phyloP scores from a whole-genome alignment of 805 yeast genomes.

The Saccharomyces eubayanus region DNA sequence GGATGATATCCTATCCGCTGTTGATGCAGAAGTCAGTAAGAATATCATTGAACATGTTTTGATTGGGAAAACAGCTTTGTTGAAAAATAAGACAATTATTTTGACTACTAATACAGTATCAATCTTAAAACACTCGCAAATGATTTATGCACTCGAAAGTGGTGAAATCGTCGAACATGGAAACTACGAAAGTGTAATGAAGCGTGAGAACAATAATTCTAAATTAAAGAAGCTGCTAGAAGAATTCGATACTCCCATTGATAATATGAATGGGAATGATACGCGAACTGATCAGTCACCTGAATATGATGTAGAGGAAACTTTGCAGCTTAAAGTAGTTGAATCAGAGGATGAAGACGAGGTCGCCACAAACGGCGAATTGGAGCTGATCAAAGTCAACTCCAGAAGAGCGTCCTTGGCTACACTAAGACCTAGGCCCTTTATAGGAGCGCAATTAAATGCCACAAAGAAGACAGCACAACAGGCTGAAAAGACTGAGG shows the following conservation, averaged over 20 bases:
- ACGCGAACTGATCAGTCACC: constrained; percentile 6
- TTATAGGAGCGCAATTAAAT: constrained; percentile 13
- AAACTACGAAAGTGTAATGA: constrained; percentile 42
- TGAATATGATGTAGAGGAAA: neutral
- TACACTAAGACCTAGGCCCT: constrained; percentile 40
- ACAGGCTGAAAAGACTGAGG: constrained; percentile 45
- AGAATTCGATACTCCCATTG: constrained; percentile 25
- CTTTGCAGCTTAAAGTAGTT: constrained; percentile 9
- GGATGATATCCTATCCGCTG: constrained; percentile 65
- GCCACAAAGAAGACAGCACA: constrained; percentile 35
- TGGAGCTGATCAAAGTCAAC: constrained; percentile 6
- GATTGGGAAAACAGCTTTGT: constrained; percentile 36
- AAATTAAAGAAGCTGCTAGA: constrained; percentile 27
- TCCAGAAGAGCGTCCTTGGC: constrained; percentile 57
- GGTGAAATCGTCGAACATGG: constrained; percentile 53
- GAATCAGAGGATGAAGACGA: constrained; percentile 2
- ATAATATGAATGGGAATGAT: constrained; percentile 15
- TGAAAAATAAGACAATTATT: constrained; percentile 45
- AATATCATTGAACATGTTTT: constrained; percentile 45
- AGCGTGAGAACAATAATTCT: constrained; percentile 15
- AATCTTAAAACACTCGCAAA: constrained; percentile 49
- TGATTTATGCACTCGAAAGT: constrained; percentile 49
- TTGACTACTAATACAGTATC: constrained; percentile 52
- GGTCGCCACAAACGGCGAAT: constrained; percentile 3
- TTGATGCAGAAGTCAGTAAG: constrained; percentile 61